Base-by-base conservation (phyloP, 768 basidiomycete genomes). In the Dioszegia aurantiaca region DNA sequence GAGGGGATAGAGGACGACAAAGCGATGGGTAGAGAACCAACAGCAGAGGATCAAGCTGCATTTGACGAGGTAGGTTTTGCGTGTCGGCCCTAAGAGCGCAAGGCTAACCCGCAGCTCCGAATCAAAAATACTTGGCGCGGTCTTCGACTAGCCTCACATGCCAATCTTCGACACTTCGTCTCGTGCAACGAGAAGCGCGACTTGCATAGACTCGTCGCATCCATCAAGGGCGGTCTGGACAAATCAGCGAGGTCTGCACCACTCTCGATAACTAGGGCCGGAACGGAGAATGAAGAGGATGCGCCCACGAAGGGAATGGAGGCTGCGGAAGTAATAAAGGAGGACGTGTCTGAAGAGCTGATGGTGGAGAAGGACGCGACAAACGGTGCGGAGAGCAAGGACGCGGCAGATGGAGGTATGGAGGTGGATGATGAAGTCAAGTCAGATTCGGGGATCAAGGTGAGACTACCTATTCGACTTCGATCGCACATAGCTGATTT, bases 1-100 rank as follows among this genome's bases (percentile, higher is more conserved):
- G 58, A 27, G 56, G 69, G 65, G 14, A 64, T 64, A n/a, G 68
- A 67, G 42, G 70, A 72, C 44, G 66, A 69, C 40, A 54, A 58
- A 44, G 63, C 70, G 1, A 65, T 69, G 64, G 68, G 66, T 4
- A 55, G n/a, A 24, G 68, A 69, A 33, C 55, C 44, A 11, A 23
- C 56, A 9, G 45, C 56, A 19, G 65, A 63, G 12, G 54, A 53
- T 3, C 27, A 48, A 23, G 59, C 59, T 6, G 41, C 59, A 11
- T 58, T 57, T 48, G 49, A 52, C 17, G 64, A 63, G 44, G 66
- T 67, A 37, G 23, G 58, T 60, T 3, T 55, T 33, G 17, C 40
- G 12, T 19, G 45, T 23, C 33, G 5, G 26, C 16, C 23, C 21
- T 37, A 9, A n/a, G n/a, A n/a, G n/a, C n/a, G n/a, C n/a, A n/a